phyloP scores from a whole-genome alignment of 148 eudicot genomes.

The Vaccinium darrowii region DNA sequence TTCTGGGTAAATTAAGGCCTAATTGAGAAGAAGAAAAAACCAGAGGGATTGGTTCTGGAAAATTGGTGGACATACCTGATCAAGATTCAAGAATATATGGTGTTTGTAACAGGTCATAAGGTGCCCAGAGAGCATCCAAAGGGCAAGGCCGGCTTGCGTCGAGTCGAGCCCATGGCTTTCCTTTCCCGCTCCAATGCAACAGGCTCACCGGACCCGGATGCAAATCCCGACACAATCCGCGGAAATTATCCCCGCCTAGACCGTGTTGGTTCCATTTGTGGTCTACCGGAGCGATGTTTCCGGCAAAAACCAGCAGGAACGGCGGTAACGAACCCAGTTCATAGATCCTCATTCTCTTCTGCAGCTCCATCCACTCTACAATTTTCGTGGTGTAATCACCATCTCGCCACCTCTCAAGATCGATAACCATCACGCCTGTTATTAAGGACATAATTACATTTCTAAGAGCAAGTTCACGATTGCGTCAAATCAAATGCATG shows the following conservation, averaged over 20 bases:
- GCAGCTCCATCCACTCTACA: slow-evolving; percentile 93
- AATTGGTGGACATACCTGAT: slow-evolving; percentile 21
- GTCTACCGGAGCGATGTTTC: slow-evolving; percentile 73
- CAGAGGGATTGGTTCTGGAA: no score
- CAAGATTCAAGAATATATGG: slow-evolving; percentile 44
- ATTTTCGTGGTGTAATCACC: slow-evolving; percentile 66
- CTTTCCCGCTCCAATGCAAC: slow-evolving; percentile 96
- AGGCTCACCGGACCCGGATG: slow-evolving; percentile 95
- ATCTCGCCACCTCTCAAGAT: slow-evolving; percentile 66
- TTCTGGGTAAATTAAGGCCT: no score
- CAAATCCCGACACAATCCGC: slow-evolving; percentile 77
- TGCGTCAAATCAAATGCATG: background rate
- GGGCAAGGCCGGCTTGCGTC: slow-evolving; percentile 74
- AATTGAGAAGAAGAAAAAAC: background rate
- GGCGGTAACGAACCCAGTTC: slow-evolving; percentile 92
- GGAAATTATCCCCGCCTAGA: slow-evolving; percentile 82
- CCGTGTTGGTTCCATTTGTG: slow-evolving; percentile 97
- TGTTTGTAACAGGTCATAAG: slow-evolving; percentile 66
- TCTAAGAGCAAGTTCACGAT: background rate
- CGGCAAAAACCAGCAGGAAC: slow-evolving; percentile 84
- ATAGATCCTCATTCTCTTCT: slow-evolving; percentile 85
- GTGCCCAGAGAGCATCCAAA: slow-evolving; percentile 85
- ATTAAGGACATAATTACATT: background rate
- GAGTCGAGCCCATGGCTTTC: slow-evolving; percentile 88
- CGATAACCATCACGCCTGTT: slow-evolving; percentile 92